phyloP scores from a whole-genome alignment of 805 yeast genomes.

The Wickerhamiella alocasiicola region DNA sequence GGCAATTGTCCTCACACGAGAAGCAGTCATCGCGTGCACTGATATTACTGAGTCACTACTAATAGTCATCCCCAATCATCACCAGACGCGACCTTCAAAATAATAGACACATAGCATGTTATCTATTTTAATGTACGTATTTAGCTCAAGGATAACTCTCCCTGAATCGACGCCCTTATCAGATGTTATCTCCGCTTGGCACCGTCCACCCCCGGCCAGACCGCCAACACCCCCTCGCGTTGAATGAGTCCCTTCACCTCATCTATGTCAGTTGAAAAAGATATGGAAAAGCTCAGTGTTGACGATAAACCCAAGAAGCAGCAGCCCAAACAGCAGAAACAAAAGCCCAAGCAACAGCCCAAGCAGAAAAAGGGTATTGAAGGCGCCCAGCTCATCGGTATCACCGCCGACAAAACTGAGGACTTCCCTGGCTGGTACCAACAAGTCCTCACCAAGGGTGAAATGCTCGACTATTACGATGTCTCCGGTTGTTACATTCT shows the following conservation, averaged over 20 bases:
- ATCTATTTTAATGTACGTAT: too few species aligned
- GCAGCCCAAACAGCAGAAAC: not conserved
- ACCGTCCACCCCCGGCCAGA: not conserved
- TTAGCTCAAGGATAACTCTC: too few species aligned
- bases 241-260: not conserved
- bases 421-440: conserved; percentile 98
- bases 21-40: too few species aligned
- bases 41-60: too few species aligned
- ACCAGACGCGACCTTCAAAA: too few species aligned
- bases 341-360: not conserved
- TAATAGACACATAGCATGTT: too few species aligned
- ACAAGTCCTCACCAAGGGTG: conserved; percentile 91
- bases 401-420: conserved; percentile 80
- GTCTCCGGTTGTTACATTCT: conserved; percentile 97
- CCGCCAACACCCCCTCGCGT: not conserved
- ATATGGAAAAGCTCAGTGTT: conserved; percentile 3
- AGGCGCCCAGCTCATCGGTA: conserved; percentile 88
- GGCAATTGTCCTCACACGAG: too few species aligned
- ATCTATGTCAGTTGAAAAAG: conserved; percentile 4
- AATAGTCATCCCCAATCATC: too few species aligned
- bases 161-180: too few species aligned
- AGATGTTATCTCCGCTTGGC: too few species aligned
- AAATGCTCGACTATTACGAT: conserved; percentile 96
- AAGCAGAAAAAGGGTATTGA: conserved; percentile 18
- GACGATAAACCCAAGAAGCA: conserved; percentile 5